Conservation (phyloP, 352 stramenopile genomes). For the Thalassiosira livingstoniorum region DNA sequence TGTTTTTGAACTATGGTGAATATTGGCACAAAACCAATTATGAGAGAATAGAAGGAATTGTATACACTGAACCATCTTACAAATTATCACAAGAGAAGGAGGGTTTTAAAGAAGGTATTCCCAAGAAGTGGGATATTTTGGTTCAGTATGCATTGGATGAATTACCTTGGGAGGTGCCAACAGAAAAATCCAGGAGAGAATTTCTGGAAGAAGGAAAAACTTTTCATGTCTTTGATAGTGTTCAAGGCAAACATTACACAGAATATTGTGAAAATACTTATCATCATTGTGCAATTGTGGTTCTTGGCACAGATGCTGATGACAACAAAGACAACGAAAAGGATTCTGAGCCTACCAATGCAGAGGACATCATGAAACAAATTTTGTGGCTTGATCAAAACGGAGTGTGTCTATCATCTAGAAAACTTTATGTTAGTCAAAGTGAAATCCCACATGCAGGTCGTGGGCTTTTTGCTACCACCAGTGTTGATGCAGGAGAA, state of each 20-base stretch:
- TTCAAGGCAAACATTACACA: conserved; percentile 33
- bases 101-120: conserved; percentile 49
- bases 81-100: conserved; percentile 4
- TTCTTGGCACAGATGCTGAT: too few species aligned
- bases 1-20: conserved; percentile 54
- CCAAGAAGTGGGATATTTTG: conserved; percentile 43
- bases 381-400: conserved; percentile 67
- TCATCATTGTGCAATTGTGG: too few species aligned
- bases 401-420: conserved; percentile 66
- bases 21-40: conserved; percentile 26
- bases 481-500: too few species aligned
- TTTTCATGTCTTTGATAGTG: conserved; percentile 33
- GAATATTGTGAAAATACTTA: conserved; percentile 49
- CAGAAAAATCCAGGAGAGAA: conserved; percentile 48
- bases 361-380: conserved; percentile 38
- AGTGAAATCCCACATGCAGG: conserved; percentile 68
- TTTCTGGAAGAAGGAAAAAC: conserved; percentile 26
- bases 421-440: conserved; percentile 48
- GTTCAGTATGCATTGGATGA: conserved; percentile 8
- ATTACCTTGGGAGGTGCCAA: conserved; percentile 44
- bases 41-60: not conserved
- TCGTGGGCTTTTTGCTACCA: conserved; percentile 67
- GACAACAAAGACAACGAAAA: conserved; percentile 10
- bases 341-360: not conserved
- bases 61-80: not conserved